Evolutionary conservation across 2,329 filamentous ascomycete species (phyloP), one percentile per base, ranked within the genome.

Genomic region (Ophiocordyceps sinensis): DNA sequence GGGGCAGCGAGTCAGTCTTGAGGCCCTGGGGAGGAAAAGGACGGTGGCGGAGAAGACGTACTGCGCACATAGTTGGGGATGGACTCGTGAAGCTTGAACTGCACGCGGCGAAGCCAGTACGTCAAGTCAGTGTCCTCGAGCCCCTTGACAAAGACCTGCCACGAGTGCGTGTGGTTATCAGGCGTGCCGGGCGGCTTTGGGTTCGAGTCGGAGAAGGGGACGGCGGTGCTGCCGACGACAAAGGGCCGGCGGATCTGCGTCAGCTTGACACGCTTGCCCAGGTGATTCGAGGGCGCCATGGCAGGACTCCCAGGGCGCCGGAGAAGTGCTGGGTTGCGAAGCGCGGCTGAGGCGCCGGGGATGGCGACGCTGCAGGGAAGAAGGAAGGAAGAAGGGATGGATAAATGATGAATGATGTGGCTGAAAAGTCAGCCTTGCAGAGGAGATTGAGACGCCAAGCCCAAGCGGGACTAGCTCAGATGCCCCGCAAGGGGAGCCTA

Each of bases 1-100:
- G 13, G 32, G 13, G 10, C 9, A 17, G n/a, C 9, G 14, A 14
- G 15, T 35, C 17, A 35, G 32, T 17, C 15, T 7, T 35, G 30
- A 11, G 30, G 30, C 12, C 11, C 13, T 12, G 36, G 15, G n/a
- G 23, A 13, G 12, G n/a, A 5, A 21, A 17, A 13, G 5, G 11
- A 23, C 31, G 29, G 19, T 28, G 29, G 36, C 15, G 6, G 30
- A 10, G 28, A 46, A 49, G 31, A 61, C 71, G 45, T 60, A 75
- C 75, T 94, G 51, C 91, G 82, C 19, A 91, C 74, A 43, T 84
- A 84, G 61, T 95, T 94, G 26, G 86, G 80, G 59, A 95, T 96
- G 10, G 89, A 95, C 62, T 96, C 88, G 69, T 95, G 89, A 14
- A 98, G 77, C 62, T 96, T 96, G 67, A 98, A 98, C 60, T 95